phyloP scores from a whole-genome alignment of 2,329 filamentous ascomycete genomes.

The Colletotrichum tanaceti region DNA sequence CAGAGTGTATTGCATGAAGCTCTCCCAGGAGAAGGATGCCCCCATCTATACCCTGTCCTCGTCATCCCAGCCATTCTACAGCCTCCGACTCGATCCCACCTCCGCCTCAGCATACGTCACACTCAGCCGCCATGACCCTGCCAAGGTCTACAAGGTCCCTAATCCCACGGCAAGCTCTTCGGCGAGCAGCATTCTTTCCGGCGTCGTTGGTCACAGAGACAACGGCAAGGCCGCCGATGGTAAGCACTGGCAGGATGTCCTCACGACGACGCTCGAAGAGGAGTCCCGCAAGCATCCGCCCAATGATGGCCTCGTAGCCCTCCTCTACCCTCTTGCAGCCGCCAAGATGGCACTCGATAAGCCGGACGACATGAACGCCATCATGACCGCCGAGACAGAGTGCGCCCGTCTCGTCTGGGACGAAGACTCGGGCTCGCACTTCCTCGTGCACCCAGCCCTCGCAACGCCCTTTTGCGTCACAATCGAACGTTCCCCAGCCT shows the following conservation, averaged over 20 bases:
- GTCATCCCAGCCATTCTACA: constrained; percentile 72
- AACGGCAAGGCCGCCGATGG: constrained; percentile 49
- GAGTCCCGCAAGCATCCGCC: constrained; percentile 64
- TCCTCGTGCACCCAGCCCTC: constrained; percentile 72
- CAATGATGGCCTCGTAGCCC: constrained; percentile 73
- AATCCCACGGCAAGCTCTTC: constrained; percentile 45
- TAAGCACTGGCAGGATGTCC: constrained; percentile 68
- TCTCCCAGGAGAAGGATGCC: constrained; percentile 67
- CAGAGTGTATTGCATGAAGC: constrained; percentile 67
- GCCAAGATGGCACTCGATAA: constrained; percentile 72
- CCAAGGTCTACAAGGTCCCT: constrained; percentile 64
- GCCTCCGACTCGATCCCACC: constrained; percentile 71
- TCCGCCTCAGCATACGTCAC: constrained; percentile 72
- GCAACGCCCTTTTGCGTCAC: constrained; percentile 72
- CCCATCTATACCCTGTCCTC: constrained; percentile 76
- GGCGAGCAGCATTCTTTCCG: constrained; percentile 49
- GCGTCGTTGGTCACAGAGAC: constrained; percentile 48
- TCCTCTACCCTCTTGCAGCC: constrained; percentile 74
- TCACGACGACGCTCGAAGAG: constrained; percentile 69
- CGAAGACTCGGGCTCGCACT: constrained; percentile 68
- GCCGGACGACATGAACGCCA: constrained; percentile 67
- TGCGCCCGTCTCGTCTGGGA: constrained; percentile 80
- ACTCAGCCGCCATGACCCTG: constrained; percentile 70
- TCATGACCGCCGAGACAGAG: constrained; percentile 74
- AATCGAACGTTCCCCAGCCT: constrained; percentile 68